Evolutionary conservation across 805 yeast genomes (phyloP), one percentile per base, ranked within the genome.

Genomic region (Lachancea nothofagi): DNA sequence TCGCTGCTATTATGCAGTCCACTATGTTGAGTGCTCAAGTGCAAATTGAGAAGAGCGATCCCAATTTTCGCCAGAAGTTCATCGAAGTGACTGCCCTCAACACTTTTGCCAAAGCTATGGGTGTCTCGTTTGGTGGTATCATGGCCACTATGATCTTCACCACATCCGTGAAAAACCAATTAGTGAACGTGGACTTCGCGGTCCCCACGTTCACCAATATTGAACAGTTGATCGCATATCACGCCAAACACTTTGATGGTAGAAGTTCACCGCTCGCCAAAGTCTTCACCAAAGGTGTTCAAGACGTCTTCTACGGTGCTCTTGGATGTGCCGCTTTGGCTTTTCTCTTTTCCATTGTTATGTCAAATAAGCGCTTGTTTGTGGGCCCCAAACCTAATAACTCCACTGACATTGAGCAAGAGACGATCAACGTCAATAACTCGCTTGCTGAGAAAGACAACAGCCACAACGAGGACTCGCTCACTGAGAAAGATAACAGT

Each of bases 1-100:
- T 66, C 23, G 72, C 71, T 18, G 36, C 54, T 4, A 43, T 52
- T 24, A 46, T 65, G 49, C 72, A 66, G 46, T 40, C 62, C n/a
- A 44, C 59, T 4, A 23, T 62, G 37, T 45, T 64, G 29, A 51
- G 61, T 14, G 49, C 55, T 10, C 68, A 64, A 40, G 28, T 62
- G 6, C 53, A 49, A 23, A 40, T 52, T 10, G 57, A 53, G 18
- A 49, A 47, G 21, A 42, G 41, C 27, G 46, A 49, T 17, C 46
- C 47, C 6, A 32, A 46, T 6, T 45, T 42, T 27, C 44, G 49
- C 26, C 29, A 32, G 15, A 54, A 54, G 36, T 50, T 55, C 25
- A 51, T 53, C 14, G 49, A 53, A 10, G 40, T 54, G 3, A 54
- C 55, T 12, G 50, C 59, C 2, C 45, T 54, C 30, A 53, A 53